Percentiles rank a stretch among this genome's conserved stretches.
These are phyloP conservation scores for Cudoniella acicularis DNA, from an alignment of 495 filamentous ascomycete species.

Conservation along the genomic window DNA sequence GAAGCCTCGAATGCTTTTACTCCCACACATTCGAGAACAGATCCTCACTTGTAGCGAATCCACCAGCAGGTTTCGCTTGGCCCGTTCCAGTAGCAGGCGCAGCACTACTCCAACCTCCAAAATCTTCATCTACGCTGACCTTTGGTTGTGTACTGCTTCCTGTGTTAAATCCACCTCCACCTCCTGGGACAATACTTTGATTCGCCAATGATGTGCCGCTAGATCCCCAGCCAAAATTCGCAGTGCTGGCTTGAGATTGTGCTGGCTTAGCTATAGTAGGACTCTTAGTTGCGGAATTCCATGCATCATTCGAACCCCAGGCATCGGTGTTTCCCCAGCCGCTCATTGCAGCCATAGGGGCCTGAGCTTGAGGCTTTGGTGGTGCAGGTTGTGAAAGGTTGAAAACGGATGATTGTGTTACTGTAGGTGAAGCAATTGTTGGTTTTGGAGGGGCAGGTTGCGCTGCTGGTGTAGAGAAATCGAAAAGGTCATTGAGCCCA, in stretches of 20 bases:
- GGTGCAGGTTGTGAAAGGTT: slow-evolving; percentile 64
- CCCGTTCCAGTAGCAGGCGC: slow-evolving; percentile 44
- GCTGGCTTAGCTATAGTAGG: slow-evolving; percentile 31
- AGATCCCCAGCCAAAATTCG: slow-evolving; percentile 55
- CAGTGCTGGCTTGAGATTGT: slow-evolving; percentile 35
- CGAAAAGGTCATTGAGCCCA: slow-evolving; percentile 72
- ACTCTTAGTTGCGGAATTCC: slow-evolving; percentile 39
- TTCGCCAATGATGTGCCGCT: slow-evolving; percentile 36
- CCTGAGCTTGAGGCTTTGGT: slow-evolving; percentile 29
- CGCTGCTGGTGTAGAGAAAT: slow-evolving; percentile 60
- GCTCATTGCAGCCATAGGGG: slow-evolving; percentile 23
- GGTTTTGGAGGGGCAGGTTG: slow-evolving; percentile 42
- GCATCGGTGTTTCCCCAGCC: slow-evolving; percentile 43
- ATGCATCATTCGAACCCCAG: slow-evolving; percentile 50
- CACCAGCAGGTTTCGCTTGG: slow-evolving; percentile 40
- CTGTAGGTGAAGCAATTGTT: slow-evolving; percentile 38
- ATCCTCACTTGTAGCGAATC: slow-evolving; percentile 73
- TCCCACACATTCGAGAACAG: slow-evolving; percentile 91
- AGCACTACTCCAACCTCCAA: slow-evolving; percentile 86
- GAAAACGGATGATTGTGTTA: slow-evolving; percentile 59
- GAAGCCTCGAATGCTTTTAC: slow-evolving; percentile 10
- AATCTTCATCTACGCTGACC: slow-evolving; percentile 83
- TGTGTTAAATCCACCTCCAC: slow-evolving; percentile 45
- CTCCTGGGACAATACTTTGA: slow-evolving; percentile 51
- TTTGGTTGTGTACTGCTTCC: slow-evolving; percentile 50